A percentile compares a stretch with the other conserved stretches of the same genome.
Evolutionary conservation across 1,139 yeast species (phyloP).

Genomic region (Candida buenavistaensis): DNA sequence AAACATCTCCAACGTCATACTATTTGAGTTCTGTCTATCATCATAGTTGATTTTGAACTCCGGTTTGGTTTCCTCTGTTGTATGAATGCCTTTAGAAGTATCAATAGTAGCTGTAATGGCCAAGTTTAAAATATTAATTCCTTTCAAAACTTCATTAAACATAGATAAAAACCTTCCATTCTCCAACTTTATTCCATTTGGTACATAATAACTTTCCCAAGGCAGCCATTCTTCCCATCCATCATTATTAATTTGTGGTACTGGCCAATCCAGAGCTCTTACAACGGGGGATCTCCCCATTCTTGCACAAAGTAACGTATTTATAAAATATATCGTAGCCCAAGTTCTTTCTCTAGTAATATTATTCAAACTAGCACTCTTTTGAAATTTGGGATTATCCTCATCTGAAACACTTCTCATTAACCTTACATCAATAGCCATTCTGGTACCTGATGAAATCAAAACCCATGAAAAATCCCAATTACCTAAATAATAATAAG

Average conservation of each 20-base stretch:
- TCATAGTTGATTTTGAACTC: constrained; percentile 12
- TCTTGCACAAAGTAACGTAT: constrained; percentile 23
- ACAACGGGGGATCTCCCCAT: constrained; percentile 26
- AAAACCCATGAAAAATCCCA: constrained; percentile 29
- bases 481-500: constrained; percentile 23
- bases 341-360: constrained; percentile 25
- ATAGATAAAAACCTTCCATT: constrained; percentile 22
- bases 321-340: constrained; percentile 22
- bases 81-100: constrained; percentile 14
- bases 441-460: constrained; percentile 23
- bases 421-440: constrained; percentile 28
- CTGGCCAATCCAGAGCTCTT: constrained; percentile 26
- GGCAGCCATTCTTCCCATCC: constrained; percentile 30
- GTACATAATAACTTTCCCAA: constrained; percentile 18
- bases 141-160: constrained; percentile 20
- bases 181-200: constrained; percentile 16
- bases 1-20: constrained; percentile 18
- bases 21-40: constrained; percentile 14
- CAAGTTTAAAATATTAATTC: constrained; percentile 18
- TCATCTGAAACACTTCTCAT: constrained; percentile 18
- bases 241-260: constrained; percentile 20
- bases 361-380: constrained; percentile 16
- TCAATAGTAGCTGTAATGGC: constrained; percentile 24
- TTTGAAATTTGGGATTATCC: constrained; percentile 10
- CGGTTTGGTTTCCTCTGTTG: neutral